phyloP scores from a whole-genome alignment of 306 rosid genomes.

The Ormosia semicastrata region DNA sequence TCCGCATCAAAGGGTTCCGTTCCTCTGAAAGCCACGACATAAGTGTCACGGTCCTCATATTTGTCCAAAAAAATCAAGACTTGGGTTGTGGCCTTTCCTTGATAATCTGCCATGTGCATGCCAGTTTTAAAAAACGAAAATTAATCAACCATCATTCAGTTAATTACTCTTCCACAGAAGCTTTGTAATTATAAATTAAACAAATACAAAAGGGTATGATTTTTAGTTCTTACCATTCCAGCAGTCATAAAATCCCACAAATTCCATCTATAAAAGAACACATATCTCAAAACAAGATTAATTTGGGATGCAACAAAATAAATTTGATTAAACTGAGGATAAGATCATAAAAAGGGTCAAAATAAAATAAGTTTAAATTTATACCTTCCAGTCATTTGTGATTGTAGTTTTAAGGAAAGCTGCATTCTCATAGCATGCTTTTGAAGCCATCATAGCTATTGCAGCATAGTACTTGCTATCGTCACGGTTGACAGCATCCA shows the following conservation, averaged over 20 bases:
- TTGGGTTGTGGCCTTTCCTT: slow-evolving; percentile 62
- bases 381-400: slow-evolving; percentile 57
- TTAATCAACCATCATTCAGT: not conserved
- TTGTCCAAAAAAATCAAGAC: slow-evolving; percentile 54
- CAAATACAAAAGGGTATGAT: not conserved
- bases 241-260: slow-evolving; percentile 58
- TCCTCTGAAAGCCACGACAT: slow-evolving; percentile 77
- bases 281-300: not conserved
- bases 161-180: not conserved
- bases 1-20: slow-evolving; percentile 76
- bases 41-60: slow-evolving; percentile 39
- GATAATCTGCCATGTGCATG: slow-evolving; percentile 46
- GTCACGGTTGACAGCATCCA: slow-evolving; percentile 42
- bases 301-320: not conserved
- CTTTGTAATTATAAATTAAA: not conserved
- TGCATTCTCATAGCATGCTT: slow-evolving; percentile 59
- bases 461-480: slow-evolving; percentile 44
- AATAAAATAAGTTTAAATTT: not conserved
- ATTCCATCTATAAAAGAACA: slow-evolving; percentile 54
- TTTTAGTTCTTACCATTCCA: slow-evolving; percentile 65
- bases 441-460: slow-evolving; percentile 67
- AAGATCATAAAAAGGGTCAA: not conserved
- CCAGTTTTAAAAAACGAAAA: not conserved
- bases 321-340: not conserved
- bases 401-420: slow-evolving; percentile 41